Conservation (phyloP, 2,329 filamentous ascomycete species). For the Fusarium nurragi region DNA sequence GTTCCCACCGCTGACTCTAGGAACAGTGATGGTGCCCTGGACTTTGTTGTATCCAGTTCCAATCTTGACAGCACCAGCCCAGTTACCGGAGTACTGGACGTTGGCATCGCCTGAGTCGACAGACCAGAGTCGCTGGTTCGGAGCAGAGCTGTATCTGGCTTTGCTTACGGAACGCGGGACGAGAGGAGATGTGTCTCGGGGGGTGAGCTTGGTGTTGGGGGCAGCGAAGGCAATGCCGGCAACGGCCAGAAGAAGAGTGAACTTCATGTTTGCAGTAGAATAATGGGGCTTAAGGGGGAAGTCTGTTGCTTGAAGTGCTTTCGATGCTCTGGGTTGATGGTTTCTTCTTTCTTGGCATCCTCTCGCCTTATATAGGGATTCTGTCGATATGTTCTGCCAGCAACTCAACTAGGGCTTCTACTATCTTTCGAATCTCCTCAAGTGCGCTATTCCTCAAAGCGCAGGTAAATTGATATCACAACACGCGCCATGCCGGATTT, state of each 20-base stretch:
- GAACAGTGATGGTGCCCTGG: constrained; percentile 15
- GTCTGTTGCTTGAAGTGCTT: not conserved
- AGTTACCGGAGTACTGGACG: constrained; percentile 12
- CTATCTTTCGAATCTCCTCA: not conserved
- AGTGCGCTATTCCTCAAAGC: not conserved
- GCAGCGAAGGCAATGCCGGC: not conserved
- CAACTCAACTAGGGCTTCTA: not conserved
- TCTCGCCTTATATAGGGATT: not conserved
- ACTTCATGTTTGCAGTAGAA: constrained; percentile 25
- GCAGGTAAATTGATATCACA: not conserved
- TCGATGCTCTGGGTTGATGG: not conserved
- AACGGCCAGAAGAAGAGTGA: constrained; percentile 6
- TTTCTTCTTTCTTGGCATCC: not conserved
- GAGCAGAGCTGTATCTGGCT: constrained; percentile 7
- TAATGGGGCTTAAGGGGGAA: no score
- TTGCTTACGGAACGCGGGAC: constrained; percentile 8
- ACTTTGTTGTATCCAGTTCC: constrained; percentile 10
- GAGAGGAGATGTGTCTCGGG: constrained; percentile 6
- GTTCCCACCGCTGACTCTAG: not conserved
- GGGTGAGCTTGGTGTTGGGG: constrained; percentile 7
- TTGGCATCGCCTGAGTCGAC: not conserved
- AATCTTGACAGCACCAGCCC: constrained; percentile 7
- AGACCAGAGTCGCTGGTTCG: constrained; percentile 5
- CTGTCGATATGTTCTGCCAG: rapidly evolving
- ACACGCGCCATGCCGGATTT: not conserved